Evolutionary conservation across 257 asterid species (phyloP), one percentile per base, ranked within the genome.

Genomic region (Nicotiana noctiflora): DNA sequence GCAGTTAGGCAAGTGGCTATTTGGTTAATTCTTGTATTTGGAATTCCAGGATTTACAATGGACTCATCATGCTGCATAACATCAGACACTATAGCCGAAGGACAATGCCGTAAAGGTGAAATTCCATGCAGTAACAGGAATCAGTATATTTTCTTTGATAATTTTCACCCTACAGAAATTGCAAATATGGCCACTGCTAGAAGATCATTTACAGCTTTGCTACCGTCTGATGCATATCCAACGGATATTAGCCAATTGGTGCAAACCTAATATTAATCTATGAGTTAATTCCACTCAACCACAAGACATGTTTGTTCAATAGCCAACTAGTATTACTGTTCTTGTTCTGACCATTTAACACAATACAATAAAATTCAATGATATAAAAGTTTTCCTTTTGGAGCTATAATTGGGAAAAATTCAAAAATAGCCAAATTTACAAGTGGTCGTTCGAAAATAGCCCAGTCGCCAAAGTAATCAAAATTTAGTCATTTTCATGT

Each of bases 21-120:
- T 40, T 7, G 14, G 4, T 2, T 37, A 10, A 2, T 14, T 21
- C 46, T 8, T 40, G 2, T 7, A 40, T 67, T 66, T 18, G 11
- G 15, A 67, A 46, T 37, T 60, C 32, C 80, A 82, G 88, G 82
- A 21, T 14, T 79, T n/a, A 75, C 21, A 29, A 70, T 55, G 2
- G 68, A 80, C 32, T 21, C 19, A 40, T 51, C 84, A 19, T 85
- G 88, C 53, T 85, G 88, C 27, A 23, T 59, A 21, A 81, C 76
- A 49, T 76, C 78, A 29, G 34, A 18, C 70, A 57, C 51, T 15
- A 15, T 57, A 14, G 64, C 68, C 5, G 31, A 6, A 3, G 84
- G 84, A 15, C 86, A 75, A 27, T 85, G 88, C 5, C 2, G 1
- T 10, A 55, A 66, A 2, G 82, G 82, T 6, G 46, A 64, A 82